Percentiles rank a stretch among this genome's conserved stretches.
phyloP scores from a whole-genome alignment of 495 filamentous ascomycete species.

The Aspergillus taichungensis region DNA sequence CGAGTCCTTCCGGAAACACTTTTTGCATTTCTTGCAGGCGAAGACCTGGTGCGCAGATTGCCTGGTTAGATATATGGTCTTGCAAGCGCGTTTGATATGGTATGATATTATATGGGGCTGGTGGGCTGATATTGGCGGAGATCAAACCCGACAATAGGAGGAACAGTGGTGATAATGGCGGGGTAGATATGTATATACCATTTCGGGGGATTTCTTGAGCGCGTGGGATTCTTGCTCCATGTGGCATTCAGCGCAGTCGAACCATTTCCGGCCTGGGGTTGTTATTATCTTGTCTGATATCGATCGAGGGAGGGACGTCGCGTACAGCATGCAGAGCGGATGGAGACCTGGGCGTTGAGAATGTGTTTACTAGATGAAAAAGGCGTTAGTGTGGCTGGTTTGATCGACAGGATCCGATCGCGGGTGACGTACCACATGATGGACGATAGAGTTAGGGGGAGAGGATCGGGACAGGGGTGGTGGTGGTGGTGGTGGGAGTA shows the following conservation, averaged over 20 bases:
- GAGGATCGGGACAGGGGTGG: not conserved
- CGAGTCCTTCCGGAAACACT: constrained; percentile 91
- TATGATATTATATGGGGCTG: too few relatives aligned
- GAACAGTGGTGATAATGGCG: not conserved
- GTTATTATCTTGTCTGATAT: too few relatives aligned
- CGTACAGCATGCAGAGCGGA: constrained; percentile 91
- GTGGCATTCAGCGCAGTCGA: constrained; percentile 96
- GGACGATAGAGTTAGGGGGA: not conserved
- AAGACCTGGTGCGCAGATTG: constrained; percentile 42
- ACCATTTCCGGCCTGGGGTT: constrained; percentile 79
- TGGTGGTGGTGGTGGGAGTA: not conserved
- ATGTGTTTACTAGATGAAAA: constrained; percentile 68
- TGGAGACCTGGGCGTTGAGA: constrained; percentile 93
- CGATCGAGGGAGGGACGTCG: constrained; percentile 5
- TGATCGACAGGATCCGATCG: too few relatives aligned
- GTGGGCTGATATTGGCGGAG: too few relatives aligned
- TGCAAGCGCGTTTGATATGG: too few relatives aligned
- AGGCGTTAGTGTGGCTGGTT: too few relatives aligned
- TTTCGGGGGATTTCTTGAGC: constrained; percentile 69
- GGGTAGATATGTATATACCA: constrained; percentile 42
- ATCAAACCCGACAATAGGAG: too few relatives aligned
- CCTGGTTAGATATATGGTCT: too few relatives aligned
- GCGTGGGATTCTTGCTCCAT: constrained; percentile 66
- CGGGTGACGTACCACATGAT: constrained; percentile 25
- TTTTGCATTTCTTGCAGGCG: constrained; percentile 97